These are phyloP conservation scores for Tolypocladium tundrense DNA, from an alignment of 2,329 filamentous ascomycete species.

Conservation along the genomic window DNA sequence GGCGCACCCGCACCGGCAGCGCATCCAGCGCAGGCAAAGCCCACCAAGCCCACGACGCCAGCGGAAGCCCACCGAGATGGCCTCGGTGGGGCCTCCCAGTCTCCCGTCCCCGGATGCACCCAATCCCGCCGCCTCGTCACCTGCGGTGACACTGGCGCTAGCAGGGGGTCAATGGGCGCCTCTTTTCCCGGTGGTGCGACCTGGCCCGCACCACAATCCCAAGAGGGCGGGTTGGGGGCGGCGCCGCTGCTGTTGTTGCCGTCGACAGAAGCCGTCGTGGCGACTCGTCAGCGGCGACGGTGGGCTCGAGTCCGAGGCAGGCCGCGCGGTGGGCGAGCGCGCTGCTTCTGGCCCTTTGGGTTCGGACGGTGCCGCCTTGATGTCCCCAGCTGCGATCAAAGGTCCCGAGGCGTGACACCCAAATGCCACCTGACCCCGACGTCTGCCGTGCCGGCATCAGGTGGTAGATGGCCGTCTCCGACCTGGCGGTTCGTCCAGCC, in stretches of 20 bases:
- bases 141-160: conserved; percentile 1
- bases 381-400: neutral
- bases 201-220: neutral
- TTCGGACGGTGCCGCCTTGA: neutral
- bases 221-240: neutral
- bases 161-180: neutral
- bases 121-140: conserved; percentile 4
- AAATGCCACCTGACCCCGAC: neutral
- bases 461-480: neutral
- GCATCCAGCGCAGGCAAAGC: neutral
- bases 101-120: neutral
- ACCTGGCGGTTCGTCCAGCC: neutral
- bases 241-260: neutral
- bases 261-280: neutral
- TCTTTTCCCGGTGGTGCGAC: neutral
- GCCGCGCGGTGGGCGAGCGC: too few relatives aligned
- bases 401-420: neutral
- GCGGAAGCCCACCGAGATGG: neutral
- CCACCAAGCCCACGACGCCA: too few relatives aligned
- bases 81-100: neutral
- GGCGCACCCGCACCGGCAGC: neutral
- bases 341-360: neutral
- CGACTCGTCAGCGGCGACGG: neutral
- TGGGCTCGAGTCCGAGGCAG: too few relatives aligned
- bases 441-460: neutral